phyloP scores from a whole-genome alignment of 352 stramenopile species.

The Phytophthora pseudosyringae region DNA sequence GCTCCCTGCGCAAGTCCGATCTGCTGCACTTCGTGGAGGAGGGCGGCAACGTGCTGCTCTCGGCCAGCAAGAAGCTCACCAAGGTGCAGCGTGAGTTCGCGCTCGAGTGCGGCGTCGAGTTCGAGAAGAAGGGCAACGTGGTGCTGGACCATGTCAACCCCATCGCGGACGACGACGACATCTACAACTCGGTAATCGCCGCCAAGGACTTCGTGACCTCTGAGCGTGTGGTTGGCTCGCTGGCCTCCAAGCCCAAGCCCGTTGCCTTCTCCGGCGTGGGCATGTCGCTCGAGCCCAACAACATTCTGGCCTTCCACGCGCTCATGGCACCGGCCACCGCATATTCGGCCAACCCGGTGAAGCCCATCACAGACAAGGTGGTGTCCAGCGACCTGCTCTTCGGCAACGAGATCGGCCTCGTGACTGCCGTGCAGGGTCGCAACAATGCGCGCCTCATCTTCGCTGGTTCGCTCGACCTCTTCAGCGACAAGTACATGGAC shows the following conservation, averaged over 20 bases:
- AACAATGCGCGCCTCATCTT: conserved; percentile 93
- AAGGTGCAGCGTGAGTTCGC: conserved; percentile 88
- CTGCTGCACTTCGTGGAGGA: conserved; percentile 87
- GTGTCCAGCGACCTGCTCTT: conserved; percentile 70
- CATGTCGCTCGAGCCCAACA: conserved; percentile 82
- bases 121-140: conserved; percentile 87
- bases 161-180: conserved; percentile 60
- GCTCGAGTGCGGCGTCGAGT: conserved; percentile 88
- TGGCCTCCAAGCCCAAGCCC: conserved; percentile 64
- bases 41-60: conserved; percentile 86
- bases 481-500: conserved; percentile 88
- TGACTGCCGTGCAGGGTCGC: conserved; percentile 87
- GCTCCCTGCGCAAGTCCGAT: conserved; percentile 69
- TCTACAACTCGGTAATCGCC: conserved; percentile 81
- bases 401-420: conserved; percentile 79
- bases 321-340: conserved; percentile 78
- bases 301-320: conserved; percentile 84
- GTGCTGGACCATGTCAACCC: conserved; percentile 90
- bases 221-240: conserved; percentile 61
- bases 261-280: conserved; percentile 86
- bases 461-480: conserved; percentile 86
- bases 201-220: conserved; percentile 77
- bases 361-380: conserved; percentile 70
- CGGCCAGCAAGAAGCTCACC: conserved; percentile 72
- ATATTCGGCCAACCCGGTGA: conserved; percentile 85